These are phyloP conservation scores for Magnolia sinica DNA, from an alignment of 164 flowering plant genomes.

Conservation along the genomic window DNA sequence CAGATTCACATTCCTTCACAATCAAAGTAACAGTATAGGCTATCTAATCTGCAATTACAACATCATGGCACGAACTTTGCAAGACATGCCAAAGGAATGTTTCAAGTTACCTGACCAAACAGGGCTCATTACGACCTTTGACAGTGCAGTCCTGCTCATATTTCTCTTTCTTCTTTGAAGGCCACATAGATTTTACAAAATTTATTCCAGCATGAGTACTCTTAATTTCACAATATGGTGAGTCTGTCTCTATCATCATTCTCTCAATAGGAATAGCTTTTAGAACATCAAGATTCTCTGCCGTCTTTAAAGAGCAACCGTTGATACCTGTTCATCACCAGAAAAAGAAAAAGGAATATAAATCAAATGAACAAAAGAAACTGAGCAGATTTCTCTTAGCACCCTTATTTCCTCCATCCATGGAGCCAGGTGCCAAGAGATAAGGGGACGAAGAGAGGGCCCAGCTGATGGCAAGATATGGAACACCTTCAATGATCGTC, in stretches of 20 bases:
- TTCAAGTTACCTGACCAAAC: slow-evolving; percentile 69
- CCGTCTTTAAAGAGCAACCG: slow-evolving; percentile 90
- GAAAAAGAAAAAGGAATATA: slow-evolving; percentile 4
- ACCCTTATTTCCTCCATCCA: too few species aligned
- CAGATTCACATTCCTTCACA: too few species aligned
- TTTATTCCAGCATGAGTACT: slow-evolving; percentile 87
- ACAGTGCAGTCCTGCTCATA: slow-evolving; percentile 66
- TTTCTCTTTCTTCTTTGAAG: slow-evolving; percentile 95
- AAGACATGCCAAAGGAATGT: background rate
- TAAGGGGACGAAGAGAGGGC: too few species aligned
- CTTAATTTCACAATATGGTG: slow-evolving; percentile 97
- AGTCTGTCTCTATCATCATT: slow-evolving; percentile 98
- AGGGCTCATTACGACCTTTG: slow-evolving; percentile 97
- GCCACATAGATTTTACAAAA: slow-evolving; percentile 75
- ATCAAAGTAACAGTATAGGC: too few species aligned
- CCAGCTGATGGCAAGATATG: too few species aligned
- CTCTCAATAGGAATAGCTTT: slow-evolving; percentile 76
- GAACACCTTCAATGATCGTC: too few species aligned
- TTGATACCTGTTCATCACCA: slow-evolving; percentile 63
- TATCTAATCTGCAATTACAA: too few species aligned
- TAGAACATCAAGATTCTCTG: slow-evolving; percentile 84
- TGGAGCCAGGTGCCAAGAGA: too few species aligned
- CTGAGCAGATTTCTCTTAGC: too few species aligned
- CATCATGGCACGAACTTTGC: too few species aligned
- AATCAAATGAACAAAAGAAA: background rate